These are phyloP conservation scores for Mucor mucedo DNA, from an alignment of 371 early-diverging fungal genomes.

Conservation along the genomic window DNA sequence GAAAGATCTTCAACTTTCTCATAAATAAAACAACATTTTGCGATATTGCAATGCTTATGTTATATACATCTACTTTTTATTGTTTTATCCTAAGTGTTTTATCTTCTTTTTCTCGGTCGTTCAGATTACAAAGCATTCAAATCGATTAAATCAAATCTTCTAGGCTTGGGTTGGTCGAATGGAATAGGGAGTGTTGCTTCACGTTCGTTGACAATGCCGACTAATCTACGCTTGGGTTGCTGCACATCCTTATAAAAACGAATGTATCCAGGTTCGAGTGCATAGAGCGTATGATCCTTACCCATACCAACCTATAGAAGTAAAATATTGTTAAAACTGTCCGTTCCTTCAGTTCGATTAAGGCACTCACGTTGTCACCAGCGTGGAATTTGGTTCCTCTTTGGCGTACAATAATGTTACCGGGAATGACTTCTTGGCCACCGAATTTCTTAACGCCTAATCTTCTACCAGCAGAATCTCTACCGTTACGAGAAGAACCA, in stretches of 20 bases:
- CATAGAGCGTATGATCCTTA: conserved; percentile 91
- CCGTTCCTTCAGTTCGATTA: background rate
- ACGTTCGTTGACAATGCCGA: conserved; percentile 77
- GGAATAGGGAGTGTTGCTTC: conserved; percentile 72
- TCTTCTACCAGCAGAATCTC: conserved; percentile 93
- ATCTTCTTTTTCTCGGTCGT: conserved; percentile 1
- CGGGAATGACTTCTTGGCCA: conserved; percentile 82
- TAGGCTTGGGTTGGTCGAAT: conserved; percentile 66
- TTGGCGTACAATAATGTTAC: conserved; percentile 93
- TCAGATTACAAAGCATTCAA: conserved; percentile 43
- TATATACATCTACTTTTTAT: conserved; percentile 24
- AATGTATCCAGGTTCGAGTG: conserved; percentile 85
- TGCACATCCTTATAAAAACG: conserved; percentile 80
- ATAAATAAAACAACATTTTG: background rate
- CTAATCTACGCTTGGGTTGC: conserved; percentile 73
- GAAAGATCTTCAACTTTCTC: too few relatives aligned
- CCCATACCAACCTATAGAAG: conserved; percentile 79
- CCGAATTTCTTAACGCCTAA: conserved; percentile 92
- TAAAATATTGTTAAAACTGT: background rate
- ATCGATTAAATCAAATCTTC: conserved; percentile 78
- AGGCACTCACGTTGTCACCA: conserved; percentile 77
- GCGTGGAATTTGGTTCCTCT: conserved; percentile 92
- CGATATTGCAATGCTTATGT: background rate
- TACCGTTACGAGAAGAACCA: conserved; percentile 91
- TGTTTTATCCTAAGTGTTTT: conserved; percentile 1